Conservation (phyloP, 75 land plant genomes). For the Cunninghamia lanceolata region DNA sequence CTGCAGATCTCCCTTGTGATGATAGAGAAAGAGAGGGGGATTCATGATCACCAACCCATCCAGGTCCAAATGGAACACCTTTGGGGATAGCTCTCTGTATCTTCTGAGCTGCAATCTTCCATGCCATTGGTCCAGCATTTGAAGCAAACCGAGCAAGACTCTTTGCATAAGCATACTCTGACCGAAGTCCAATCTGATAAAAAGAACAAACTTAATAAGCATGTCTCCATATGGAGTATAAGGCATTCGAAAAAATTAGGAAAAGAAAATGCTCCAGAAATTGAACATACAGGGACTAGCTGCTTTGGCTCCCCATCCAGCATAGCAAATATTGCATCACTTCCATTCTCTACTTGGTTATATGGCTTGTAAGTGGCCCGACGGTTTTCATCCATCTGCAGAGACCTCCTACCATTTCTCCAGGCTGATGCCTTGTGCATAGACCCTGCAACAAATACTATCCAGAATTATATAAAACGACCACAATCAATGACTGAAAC, state of each 20-base stretch:
- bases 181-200: conserved; percentile 51
- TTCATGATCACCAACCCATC: conserved; percentile 81
- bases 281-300: conserved; percentile 64
- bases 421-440: conserved; percentile 29
- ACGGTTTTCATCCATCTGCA: conserved; percentile 70
- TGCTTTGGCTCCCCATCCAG: conserved; percentile 60
- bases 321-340: conserved; percentile 44
- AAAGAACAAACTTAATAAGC: conserved; percentile 3
- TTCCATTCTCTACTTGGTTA: conserved; percentile 33
- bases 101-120: conserved; percentile 48
- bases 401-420: conserved; percentile 57
- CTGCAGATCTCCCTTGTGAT: conserved; percentile 10
- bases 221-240: background rate
- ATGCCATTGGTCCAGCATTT: conserved; percentile 42
- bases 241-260: background rate
- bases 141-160: conserved; percentile 57
- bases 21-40: conserved; percentile 46
- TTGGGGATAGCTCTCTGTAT: conserved; percentile 47
- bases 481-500: background rate
- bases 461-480: background rate
- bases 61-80: conserved; percentile 55
- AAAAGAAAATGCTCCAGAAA: background rate
- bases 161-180: conserved; percentile 51
- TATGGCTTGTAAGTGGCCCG: conserved; percentile 59
- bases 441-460: conserved; percentile 16